Base-by-base conservation (phyloP, 495 filamentous ascomycete species). In the Penicillium paradoxum region DNA sequence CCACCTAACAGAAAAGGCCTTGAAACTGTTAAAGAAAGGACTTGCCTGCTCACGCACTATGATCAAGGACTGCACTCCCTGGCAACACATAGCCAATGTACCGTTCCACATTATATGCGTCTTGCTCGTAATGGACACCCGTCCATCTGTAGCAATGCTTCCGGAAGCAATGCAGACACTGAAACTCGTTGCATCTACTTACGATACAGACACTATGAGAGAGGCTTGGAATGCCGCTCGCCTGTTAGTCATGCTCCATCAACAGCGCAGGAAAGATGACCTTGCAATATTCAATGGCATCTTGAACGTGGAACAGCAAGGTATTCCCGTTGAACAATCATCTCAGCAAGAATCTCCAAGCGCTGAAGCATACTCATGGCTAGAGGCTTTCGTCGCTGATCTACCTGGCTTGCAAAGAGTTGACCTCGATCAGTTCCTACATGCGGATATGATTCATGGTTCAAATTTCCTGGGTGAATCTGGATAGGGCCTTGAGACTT, bases 81-180 rank as follows among this genome's bases (percentile, higher is more conserved):
- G 79, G 79, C 77, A 78, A 48, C 74, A 80, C 32, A 61, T 78
- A 4, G 71, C 75, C 13, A 73, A 79, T 38, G 72, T 77, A 1
- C 73, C 79, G 2, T 81, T 83, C 44, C 79, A 83, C 25, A 72
- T 72, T 37, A 67, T 77, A 29, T 77, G 76, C 48, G 56, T 78
- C 3, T 68, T 80, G 13, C 67, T 83, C 7, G 73, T 72, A 11
- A 70, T 83, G 51, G 76, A 78, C 44, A 76, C 66, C 0, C 56
- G 67, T 0, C 62, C 73, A 8, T 75, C 74, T 2, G 59, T 81
- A 8, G 58, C 63, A 7, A 62, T 76, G 49, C 60, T 83, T 11
- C 59, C 68, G 0, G 67, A 70, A 10, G 77, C 79, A 7, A 68
- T 83, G 68, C 59, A 70, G 30, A 73, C 72, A 1, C 53, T 82